These are phyloP conservation scores for Gardenia jasminoides DNA, from an alignment of 257 asterid species.

Conservation along the genomic window DNA sequence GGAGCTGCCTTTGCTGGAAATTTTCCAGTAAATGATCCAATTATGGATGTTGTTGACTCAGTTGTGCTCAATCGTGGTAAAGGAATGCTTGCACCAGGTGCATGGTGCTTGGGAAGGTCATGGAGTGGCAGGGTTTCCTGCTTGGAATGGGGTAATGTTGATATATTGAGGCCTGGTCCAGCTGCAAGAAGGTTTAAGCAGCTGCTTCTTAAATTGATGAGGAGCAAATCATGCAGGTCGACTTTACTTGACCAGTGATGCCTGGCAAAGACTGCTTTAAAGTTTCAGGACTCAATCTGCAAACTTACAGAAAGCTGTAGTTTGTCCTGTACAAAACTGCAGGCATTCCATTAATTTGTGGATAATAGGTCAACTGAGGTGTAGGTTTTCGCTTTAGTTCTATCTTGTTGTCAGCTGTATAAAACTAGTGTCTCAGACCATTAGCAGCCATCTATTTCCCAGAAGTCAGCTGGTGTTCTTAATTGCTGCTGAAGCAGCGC, in stretches of 20 bases:
- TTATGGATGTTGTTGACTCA: conserved; percentile 37
- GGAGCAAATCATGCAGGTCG: conserved; percentile 14
- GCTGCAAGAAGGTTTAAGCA: conserved; percentile 34
- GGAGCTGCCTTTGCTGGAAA: conserved; percentile 40
- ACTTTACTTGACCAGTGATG: conserved; percentile 1
- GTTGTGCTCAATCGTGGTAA: conserved; percentile 28
- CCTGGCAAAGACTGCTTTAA: neutral
- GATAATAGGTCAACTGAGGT: neutral
- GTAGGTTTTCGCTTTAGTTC: neutral
- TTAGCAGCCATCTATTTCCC: too few relatives aligned
- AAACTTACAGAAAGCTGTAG: neutral
- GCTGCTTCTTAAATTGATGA: conserved; percentile 27
- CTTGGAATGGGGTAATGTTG: conserved; percentile 33
- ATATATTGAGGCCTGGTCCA: conserved; percentile 37
- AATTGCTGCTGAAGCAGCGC: too few relatives aligned
- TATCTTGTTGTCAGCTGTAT: too few relatives aligned
- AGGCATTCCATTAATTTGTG: neutral
- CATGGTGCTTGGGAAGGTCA: conserved; percentile 43
- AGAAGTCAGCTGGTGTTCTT: too few relatives aligned
- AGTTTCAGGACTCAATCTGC: neutral
- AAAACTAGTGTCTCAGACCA: too few relatives aligned
- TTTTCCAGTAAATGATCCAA: conserved; percentile 23
- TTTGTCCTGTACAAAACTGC: neutral
- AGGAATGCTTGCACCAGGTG: conserved; percentile 37
- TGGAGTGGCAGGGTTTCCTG: conserved; percentile 37